Base-by-base conservation (phyloP, 2,329 filamentous ascomycete species). In the Aspergillus hiratsukae region DNA sequence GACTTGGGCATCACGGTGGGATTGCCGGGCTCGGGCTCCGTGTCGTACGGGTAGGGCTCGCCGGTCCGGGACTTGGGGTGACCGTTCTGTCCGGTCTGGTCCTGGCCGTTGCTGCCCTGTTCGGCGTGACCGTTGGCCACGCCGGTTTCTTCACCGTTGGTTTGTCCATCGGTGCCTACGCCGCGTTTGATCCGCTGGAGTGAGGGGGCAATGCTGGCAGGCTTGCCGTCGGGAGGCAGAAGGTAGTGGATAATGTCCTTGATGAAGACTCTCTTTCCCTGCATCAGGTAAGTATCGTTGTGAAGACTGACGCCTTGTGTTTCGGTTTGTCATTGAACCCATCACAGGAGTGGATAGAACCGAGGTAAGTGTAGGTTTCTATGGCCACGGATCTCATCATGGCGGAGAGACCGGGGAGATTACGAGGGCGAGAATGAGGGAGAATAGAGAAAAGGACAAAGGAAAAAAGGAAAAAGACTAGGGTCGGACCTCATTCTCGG, bases 231-330 rank as follows among this genome's bases (percentile, higher is more conserved):
- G 3, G 90, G 90, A 4, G 91, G 89, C 61, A 96, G 81, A 63
- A 97, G 81, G 74, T 97, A 97, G 76, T 97, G 88, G 55, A 89
- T 87, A 78, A 97, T 99, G 74, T 97, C 94, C 76, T 99, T 99
- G 83, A 99, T 94, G 78, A 97, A 97, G 66, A 96, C 79, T 65
- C 93, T 89, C 79, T 96, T 96, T 67, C 87, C 89, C 89, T 95
- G 60, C 64, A 51, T 66, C 69, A 64, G 70, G 75, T 81, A 73
- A 78, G 75, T 72, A 73, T 68, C 57, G 23, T 27, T 43, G 40
- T 8, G 8, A 10, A 19, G n/a, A 43, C 8, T 19, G 21, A 10
- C 3, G 8, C 21, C 40, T 43, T 23, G 40, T 43, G 40, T 17
- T 7, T 7, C 31, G 6, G 31, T 37, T 7, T 37, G 31, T 43